These are phyloP conservation scores for Zizania latifolia DNA, from an alignment of 176 grass and related monocot genomes.

Conservation along the genomic window DNA sequence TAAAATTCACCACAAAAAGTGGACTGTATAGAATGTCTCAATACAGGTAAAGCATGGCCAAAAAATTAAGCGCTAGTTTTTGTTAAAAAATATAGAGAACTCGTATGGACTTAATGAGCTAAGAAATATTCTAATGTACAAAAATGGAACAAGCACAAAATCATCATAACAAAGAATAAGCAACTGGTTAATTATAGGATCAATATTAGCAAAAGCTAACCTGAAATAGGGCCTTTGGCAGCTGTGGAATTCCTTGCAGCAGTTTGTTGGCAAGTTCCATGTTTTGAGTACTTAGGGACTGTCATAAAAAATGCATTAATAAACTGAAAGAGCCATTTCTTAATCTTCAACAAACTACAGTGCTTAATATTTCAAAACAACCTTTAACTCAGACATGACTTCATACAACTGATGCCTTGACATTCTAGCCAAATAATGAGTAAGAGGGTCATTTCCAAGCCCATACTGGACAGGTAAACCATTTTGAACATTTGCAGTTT, in stretches of 20 bases:
- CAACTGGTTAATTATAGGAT: conserved; percentile 9
- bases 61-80: not conserved
- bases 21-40: no score
- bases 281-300: conserved; percentile 76
- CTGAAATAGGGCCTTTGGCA: conserved; percentile 92
- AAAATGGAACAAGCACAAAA: not conserved
- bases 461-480: conserved; percentile 62
- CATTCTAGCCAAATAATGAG: conserved; percentile 85
- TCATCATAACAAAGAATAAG: conserved; percentile 1
- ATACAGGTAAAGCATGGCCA: not conserved
- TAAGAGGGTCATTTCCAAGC: conserved; percentile 82
- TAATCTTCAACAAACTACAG: conserved; percentile 2
- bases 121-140: not conserved
- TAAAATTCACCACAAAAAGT: not conserved
- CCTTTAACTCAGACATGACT: conserved; percentile 91
- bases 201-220: conserved; percentile 31
- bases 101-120: not conserved
- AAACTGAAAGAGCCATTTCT: conserved; percentile 13
- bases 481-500: conserved; percentile 58
- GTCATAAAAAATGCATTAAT: not conserved
- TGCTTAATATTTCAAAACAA: conserved; percentile 25
- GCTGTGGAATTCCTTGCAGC: conserved; percentile 63
- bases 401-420: conserved; percentile 75
- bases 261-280: conserved; percentile 52
- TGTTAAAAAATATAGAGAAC: not conserved